phyloP scores from a whole-genome alignment of 257 asterid genomes.

The Lycium ferocissimum region DNA sequence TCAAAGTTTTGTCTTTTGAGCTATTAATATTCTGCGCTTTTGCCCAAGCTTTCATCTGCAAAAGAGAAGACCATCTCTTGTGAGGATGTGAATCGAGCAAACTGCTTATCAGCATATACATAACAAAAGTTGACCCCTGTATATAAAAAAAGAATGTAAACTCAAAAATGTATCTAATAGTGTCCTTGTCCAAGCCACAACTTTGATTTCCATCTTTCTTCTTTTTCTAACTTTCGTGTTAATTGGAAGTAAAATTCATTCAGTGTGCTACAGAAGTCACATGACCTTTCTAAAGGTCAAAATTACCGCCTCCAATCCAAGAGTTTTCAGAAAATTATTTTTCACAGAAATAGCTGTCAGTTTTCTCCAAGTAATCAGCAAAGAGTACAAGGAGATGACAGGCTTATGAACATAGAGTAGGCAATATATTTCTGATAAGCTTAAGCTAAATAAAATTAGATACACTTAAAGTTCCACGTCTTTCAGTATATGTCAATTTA shows the following conservation, averaged over 20 bases:
- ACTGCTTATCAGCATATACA: not conserved
- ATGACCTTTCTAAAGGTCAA: not conserved
- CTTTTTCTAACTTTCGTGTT: not conserved
- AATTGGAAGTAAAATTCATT: not conserved
- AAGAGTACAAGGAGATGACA: not conserved
- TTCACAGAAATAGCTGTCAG: not conserved
- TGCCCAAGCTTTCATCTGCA: constrained; percentile 97
- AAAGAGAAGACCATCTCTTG: constrained; percentile 26
- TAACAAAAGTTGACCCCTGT: not conserved
- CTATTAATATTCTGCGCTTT: constrained; percentile 83
- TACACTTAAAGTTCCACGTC: not conserved
- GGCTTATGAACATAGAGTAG: not conserved
- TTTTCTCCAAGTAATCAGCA: not conserved
- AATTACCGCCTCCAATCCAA: not conserved
- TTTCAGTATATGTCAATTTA: not conserved
- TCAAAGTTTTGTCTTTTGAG: constrained; percentile 84
- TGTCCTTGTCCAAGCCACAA: not conserved
- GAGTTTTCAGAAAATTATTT: not conserved
- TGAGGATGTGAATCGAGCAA: not conserved
- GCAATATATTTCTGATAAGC: not conserved
- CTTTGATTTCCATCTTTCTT: not conserved
- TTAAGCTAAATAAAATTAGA: not conserved
- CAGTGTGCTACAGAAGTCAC: not conserved
- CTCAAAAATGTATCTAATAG: not conserved
- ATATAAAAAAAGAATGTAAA: not conserved